Conservation (phyloP, 345 rosid species). For the Litchi chinensis region DNA sequence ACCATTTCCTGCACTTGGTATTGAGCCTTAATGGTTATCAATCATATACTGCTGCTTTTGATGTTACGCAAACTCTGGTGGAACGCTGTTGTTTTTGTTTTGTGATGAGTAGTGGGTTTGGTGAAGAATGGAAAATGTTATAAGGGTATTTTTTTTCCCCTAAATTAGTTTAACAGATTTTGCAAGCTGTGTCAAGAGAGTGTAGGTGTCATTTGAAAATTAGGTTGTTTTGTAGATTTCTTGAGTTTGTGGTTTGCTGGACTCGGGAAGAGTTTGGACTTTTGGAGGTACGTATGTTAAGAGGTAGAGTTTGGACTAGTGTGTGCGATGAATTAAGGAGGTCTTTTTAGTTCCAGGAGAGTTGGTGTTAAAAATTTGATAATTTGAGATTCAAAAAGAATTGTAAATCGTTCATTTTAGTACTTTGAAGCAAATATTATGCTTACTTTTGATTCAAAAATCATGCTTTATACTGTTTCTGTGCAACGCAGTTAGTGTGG, state of each 20-base stretch:
- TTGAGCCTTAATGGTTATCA: background rate
- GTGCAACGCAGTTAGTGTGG: background rate
- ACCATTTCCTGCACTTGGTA: background rate
- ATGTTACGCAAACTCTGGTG: background rate
- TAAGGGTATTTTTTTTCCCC: too few species aligned
- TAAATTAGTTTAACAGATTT: background rate
- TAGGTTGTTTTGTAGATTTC: background rate
- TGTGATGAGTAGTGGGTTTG: too few species aligned
- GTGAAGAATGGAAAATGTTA: too few species aligned
- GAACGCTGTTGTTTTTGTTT: too few species aligned
- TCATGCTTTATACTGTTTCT: constrained; percentile 3
- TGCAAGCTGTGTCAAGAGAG: background rate
- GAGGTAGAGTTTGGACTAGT: background rate
- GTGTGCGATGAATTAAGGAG: background rate
- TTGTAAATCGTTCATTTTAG: background rate
- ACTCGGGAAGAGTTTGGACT: background rate
- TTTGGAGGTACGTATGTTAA: background rate
- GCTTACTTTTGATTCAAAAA: background rate
- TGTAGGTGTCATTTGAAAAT: background rate
- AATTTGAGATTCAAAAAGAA: background rate
- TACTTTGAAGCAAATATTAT: background rate
- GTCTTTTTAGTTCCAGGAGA: background rate
- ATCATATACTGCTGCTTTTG: background rate
- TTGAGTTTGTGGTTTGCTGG: background rate
- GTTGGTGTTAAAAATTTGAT: background rate